Base-by-base conservation (phyloP, 225 moss, liverwort and hornwort species). In the Physcomitrellopsis africana region DNA sequence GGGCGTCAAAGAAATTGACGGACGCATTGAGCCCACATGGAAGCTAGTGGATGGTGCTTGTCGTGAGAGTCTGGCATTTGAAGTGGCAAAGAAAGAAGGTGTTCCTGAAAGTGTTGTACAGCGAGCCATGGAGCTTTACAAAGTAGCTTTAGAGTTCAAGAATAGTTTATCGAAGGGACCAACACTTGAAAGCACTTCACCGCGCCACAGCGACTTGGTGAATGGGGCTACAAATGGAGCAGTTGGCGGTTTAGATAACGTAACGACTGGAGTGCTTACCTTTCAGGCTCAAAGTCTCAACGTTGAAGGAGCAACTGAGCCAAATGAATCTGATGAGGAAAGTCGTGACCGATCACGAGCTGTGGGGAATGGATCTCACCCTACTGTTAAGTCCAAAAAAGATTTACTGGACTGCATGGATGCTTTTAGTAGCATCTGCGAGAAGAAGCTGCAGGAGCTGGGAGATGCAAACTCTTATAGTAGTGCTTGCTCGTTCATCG, bases 41-140 rank as follows among this genome's bases (percentile, higher is more conserved):
- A 95, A 81, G 67, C 84, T 99, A 51, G 81, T 93, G 0, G 92
- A 95, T 63, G 99, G 99, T 54, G 86, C 89, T 13, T 99, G 99
- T 75, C 80, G 99, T 18, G 95, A 99, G 77, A 95, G 95, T 67
- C 81, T 99, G 46, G 99, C 99, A 8, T 99, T 99, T 75, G 95
- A 99, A 76, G 93, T 93, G 53, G 99, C 99, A 6, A 81, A 86
- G 70, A 89, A 84, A 77, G 99, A 99, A 89, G 99, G 99, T 19
- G 92, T 95, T 43, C 85, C 92, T 3, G 92, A 88, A 18, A 84
- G 58, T 54, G 85, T 99, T 60, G 76, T 99, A 32, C 80, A 82
- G 42, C 87, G 99, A 75, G 99, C 99, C 14, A 86, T 89, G 71
- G 86, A 91, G 20, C 83, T 96, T 46, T 89, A 86, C 0, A 47